These are phyloP conservation scores for Fusarium tanahbumbuense DNA, from an alignment of 2,329 filamentous ascomycete genomes.

Conservation along the genomic window DNA sequence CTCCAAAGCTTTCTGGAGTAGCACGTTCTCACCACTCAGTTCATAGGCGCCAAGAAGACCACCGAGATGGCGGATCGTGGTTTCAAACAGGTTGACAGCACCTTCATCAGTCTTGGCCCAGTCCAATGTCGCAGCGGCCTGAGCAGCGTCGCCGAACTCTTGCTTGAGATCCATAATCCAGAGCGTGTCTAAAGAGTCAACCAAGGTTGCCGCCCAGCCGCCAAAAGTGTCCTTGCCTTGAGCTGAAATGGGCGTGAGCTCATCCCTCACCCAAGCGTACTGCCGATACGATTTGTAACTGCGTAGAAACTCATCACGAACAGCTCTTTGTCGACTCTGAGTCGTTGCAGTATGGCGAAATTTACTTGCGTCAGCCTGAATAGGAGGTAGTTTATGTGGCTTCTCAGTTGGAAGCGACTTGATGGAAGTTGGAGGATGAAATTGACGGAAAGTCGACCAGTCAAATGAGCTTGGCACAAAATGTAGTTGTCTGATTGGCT, in stretches of 20 bases:
- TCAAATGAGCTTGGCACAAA: constrained; percentile 48
- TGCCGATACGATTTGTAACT: constrained; percentile 64
- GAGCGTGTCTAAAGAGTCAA: constrained; percentile 71
- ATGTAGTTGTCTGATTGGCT: constrained; percentile 3
- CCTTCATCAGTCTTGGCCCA: constrained; percentile 59
- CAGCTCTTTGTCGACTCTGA: constrained; percentile 53
- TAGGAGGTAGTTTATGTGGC: constrained; percentile 44
- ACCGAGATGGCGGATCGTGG: constrained; percentile 65
- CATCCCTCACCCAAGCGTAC: constrained; percentile 66
- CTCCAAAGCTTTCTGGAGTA: constrained; percentile 34
- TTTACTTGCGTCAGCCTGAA: constrained; percentile 47
- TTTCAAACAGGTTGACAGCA: constrained; percentile 65
- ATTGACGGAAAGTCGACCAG: constrained; percentile 48
- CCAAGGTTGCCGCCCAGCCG: constrained; percentile 69
- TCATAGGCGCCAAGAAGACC: constrained; percentile 65
- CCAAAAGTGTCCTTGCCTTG: constrained; percentile 62
- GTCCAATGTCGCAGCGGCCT: constrained; percentile 61
- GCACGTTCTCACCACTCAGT: constrained; percentile 58
- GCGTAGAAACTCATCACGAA: constrained; percentile 57
- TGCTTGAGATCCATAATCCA: constrained; percentile 71
- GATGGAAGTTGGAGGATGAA: constrained; percentile 49
- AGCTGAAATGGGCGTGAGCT: constrained; percentile 63
- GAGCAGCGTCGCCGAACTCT: constrained; percentile 63
- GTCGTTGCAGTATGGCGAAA: constrained; percentile 37
- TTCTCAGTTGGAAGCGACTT: constrained; percentile 48